Evolutionary conservation across 805 yeast species (phyloP).

Genomic region (Candida jianshihensis): DNA sequence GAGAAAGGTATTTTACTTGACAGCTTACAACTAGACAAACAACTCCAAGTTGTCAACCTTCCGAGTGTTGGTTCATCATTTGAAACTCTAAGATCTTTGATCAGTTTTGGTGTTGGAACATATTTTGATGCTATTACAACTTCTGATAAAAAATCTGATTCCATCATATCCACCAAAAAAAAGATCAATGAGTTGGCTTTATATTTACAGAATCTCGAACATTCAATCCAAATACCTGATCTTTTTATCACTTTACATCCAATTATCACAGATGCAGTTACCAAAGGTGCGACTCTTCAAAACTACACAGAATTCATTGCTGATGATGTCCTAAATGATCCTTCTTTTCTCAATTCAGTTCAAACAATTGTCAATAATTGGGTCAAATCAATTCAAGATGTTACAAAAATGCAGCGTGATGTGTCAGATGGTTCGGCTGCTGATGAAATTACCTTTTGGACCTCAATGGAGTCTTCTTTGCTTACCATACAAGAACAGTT

Average conservation of each 20-base stretch:
- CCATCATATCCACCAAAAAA: constrained; percentile 44
- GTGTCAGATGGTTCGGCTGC: constrained; percentile 47
- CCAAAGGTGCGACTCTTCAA: constrained; percentile 24
- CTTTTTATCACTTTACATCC: constrained; percentile 47
- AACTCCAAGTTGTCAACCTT: constrained; percentile 28
- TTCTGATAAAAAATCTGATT: constrained; percentile 23
- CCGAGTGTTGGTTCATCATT: constrained; percentile 28
- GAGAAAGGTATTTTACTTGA: constrained; percentile 27
- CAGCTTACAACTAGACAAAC: constrained; percentile 22
- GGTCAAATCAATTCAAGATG: constrained; percentile 55
- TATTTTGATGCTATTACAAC: constrained; percentile 51
- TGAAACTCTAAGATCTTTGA: constrained; percentile 50
- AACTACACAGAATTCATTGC: constrained; percentile 25
- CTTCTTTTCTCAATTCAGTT: constrained; percentile 55
- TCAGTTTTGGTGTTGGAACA: constrained; percentile 61
- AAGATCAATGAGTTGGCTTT: constrained; percentile 62
- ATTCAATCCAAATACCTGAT: constrained; percentile 63
- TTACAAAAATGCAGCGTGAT: constrained; percentile 47
- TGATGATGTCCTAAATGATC: constrained; percentile 36
- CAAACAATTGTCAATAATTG: constrained; percentile 68
- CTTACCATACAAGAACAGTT: constrained; percentile 51
- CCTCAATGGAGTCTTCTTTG: constrained; percentile 57
- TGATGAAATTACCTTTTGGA: constrained; percentile 79
- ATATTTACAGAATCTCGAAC: constrained; percentile 62
- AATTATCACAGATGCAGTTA: constrained; percentile 33